Percentiles rank a stretch among this genome's conserved stretches.
These are phyloP conservation scores for Kodamaea sagamina DNA, from an alignment of 805 yeast genomes.

Conservation along the genomic window DNA sequence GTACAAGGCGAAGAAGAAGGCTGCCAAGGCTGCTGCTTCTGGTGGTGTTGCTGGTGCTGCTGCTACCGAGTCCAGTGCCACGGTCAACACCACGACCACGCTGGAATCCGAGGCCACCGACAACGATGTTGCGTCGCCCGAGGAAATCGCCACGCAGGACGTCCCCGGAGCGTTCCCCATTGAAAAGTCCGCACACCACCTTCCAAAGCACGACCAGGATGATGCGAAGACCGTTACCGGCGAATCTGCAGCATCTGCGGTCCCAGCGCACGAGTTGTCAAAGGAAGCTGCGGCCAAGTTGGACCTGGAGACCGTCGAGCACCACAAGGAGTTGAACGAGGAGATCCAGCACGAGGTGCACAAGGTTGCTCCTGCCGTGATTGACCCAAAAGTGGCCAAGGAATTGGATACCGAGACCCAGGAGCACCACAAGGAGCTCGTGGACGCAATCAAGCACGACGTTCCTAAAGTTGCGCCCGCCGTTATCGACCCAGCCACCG, in stretches of 20 bases:
- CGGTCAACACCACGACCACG: constrained; percentile 13
- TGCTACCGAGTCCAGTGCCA: constrained; percentile 9
- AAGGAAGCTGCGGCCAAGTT: constrained; percentile 4
- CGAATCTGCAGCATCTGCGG: constrained; percentile 1
- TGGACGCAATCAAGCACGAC: constrained; percentile 5
- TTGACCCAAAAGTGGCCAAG: constrained; percentile 10
- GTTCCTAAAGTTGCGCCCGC: constrained; percentile 8
- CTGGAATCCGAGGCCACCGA: constrained; percentile 15
- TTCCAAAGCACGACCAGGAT: constrained; percentile 7
- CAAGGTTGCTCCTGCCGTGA: constrained; percentile 10
- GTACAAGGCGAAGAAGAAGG: constrained; percentile 43
- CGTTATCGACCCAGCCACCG: constrained; percentile 8
- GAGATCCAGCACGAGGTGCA: constrained; percentile 8
- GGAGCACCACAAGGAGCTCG: constrained; percentile 8
- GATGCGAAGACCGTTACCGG: constrained; percentile 9
- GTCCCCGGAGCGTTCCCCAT: constrained; percentile 12
- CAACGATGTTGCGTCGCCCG: constrained; percentile 10
- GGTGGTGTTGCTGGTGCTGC: constrained; percentile 12
- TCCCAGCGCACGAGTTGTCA: not conserved
- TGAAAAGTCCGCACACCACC: constrained; percentile 7
- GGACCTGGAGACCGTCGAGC: constrained; percentile 7
- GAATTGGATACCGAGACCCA: constrained; percentile 9
- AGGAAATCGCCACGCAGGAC: constrained; percentile 9
- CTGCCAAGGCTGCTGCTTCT: constrained; percentile 17
- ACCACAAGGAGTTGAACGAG: constrained; percentile 8